Evolutionary conservation across 2,329 filamentous ascomycete species (phyloP).

Genomic region (Fonsecaea nubica): DNA sequence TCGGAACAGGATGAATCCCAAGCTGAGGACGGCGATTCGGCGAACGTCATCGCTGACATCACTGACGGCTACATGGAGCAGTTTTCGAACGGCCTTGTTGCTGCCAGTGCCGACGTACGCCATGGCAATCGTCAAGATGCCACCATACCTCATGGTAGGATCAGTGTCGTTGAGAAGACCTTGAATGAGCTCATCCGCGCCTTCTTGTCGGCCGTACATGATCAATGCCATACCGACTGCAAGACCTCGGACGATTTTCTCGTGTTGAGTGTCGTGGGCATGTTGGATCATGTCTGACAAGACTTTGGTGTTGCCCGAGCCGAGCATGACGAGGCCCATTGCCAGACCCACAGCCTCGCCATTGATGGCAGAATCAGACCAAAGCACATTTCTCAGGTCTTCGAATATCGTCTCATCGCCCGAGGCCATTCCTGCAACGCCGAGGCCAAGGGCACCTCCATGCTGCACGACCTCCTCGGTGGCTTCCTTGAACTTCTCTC

Average conservation of each 20-base stretch:
- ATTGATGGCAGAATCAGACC: conserved; percentile 92
- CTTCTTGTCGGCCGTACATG: conserved; percentile 96
- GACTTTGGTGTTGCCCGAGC: conserved; percentile 92
- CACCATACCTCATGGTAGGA: conserved; percentile 90
- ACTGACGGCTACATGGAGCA: conserved; percentile 94
- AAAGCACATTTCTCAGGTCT: conserved; percentile 85
- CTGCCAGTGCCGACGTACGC: conserved; percentile 97
- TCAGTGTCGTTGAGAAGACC: conserved; percentile 92
- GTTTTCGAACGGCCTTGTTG: conserved; percentile 96
- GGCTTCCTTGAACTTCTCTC: conserved; percentile 57
- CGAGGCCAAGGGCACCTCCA: conserved; percentile 90
- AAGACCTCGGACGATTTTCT: conserved; percentile 96
- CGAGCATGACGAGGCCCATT: conserved; percentile 98
- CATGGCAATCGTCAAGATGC: conserved; percentile 97
- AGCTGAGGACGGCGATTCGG: conserved; percentile 92
- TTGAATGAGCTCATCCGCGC: conserved; percentile 92
- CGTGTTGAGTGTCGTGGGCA: conserved; percentile 95
- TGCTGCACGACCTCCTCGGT: conserved; percentile 87
- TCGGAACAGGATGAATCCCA: conserved; percentile 97
- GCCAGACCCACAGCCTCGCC: conserved; percentile 94
- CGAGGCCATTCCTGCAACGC: conserved; percentile 97
- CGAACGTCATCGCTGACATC: conserved; percentile 98
- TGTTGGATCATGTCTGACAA: conserved; percentile 98
- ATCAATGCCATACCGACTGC: conserved; percentile 97
- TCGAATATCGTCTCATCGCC: conserved; percentile 90